phyloP scores from a whole-genome alignment of 345 rosid genomes.

The Nasturtium officinale region DNA sequence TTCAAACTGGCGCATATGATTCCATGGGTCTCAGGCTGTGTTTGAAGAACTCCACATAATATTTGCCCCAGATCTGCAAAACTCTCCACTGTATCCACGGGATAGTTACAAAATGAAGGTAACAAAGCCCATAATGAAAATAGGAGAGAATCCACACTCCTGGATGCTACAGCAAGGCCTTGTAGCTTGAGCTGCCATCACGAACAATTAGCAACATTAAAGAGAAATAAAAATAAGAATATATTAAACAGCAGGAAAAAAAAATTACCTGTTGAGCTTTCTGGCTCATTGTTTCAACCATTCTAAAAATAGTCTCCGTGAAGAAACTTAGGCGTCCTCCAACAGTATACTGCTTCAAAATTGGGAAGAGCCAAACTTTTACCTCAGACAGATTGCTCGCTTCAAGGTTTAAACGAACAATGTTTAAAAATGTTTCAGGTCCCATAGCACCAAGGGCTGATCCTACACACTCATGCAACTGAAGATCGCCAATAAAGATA shows the following conservation, averaged over 20 bases:
- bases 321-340: slow-evolving; percentile 85
- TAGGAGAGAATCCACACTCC: slow-evolving; percentile 67
- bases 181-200: slow-evolving; percentile 71
- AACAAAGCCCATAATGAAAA: slow-evolving; percentile 89
- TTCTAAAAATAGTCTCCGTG: slow-evolving; percentile 58
- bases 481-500: slow-evolving; percentile 39
- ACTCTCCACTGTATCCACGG: slow-evolving; percentile 75
- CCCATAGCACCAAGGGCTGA: slow-evolving; percentile 95
- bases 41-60: slow-evolving; percentile 59
- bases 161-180: slow-evolving; percentile 64
- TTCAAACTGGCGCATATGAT: slow-evolving; percentile 76
- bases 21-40: slow-evolving; percentile 66
- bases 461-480: slow-evolving; percentile 95
- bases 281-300: slow-evolving; percentile 53
- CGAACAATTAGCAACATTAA: slow-evolving; percentile 19
- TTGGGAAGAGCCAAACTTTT: slow-evolving; percentile 93
- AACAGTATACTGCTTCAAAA: slow-evolving; percentile 82
- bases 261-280: slow-evolving; percentile 65
- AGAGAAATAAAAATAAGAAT: background rate
- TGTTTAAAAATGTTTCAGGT: slow-evolving; percentile 72
- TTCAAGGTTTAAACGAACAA: slow-evolving; percentile 78
- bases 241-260: background rate
- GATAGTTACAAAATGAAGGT: slow-evolving; percentile 91
- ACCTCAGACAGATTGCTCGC: slow-evolving; percentile 76
- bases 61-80: slow-evolving; percentile 60